Evolutionary conservation across 768 basidiomycete species (phyloP).

Genomic region (Suillus spraguei): DNA sequence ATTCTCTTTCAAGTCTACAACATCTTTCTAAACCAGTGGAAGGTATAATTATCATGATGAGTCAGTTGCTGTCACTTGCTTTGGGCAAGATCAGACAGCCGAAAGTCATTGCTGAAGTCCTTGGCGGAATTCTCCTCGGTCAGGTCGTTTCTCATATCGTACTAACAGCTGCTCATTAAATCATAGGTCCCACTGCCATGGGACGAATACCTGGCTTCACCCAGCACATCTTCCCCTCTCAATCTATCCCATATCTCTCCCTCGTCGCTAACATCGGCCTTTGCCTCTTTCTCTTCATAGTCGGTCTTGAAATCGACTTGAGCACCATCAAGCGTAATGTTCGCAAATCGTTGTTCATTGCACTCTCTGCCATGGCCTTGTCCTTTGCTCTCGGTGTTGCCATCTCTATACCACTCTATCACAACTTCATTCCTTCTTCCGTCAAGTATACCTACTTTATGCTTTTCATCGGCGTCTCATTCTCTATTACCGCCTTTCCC

Average conservation of each 20-base stretch:
- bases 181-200: constrained; percentile 49
- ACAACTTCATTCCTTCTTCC: constrained; percentile 61
- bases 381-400: constrained; percentile 90
- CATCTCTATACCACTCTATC: constrained; percentile 72
- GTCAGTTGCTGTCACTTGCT: constrained; percentile 71
- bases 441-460: constrained; percentile 85
- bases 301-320: constrained; percentile 90
- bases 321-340: constrained; percentile 78
- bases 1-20: constrained; percentile 10
- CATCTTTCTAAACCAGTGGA: background rate
- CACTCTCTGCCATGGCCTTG: constrained; percentile 78
- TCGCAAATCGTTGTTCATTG: constrained; percentile 64
- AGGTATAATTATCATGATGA: constrained; percentile 84
- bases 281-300: constrained; percentile 88
- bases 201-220: constrained; percentile 92
- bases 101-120: constrained; percentile 79
- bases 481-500: constrained; percentile 86
- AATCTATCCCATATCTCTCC: constrained; percentile 73
- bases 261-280: constrained; percentile 90
- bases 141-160: constrained; percentile 16
- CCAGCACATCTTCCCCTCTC: constrained; percentile 76
- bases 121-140: constrained; percentile 91
- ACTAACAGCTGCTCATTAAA: constrained; percentile 42
- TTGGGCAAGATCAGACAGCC: constrained; percentile 84
- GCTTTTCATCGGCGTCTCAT: constrained; percentile 92